These are phyloP conservation scores for Leishmania martiniquensis DNA, from an alignment of 208 protist species.

Conservation along the genomic window DNA sequence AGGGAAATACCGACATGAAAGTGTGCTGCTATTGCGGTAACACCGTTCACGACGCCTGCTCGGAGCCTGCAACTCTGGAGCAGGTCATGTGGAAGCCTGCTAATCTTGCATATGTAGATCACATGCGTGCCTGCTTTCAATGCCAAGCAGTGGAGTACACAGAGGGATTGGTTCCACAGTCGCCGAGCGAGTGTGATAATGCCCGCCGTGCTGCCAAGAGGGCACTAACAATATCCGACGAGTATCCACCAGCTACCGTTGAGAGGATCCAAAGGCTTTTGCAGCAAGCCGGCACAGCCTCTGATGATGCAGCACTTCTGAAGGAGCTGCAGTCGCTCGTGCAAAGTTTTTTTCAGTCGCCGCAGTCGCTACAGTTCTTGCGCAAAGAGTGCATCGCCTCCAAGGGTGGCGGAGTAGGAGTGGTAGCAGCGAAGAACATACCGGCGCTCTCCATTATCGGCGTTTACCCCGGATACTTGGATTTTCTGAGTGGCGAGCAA, in stretches of 20 bases:
- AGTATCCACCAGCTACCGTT: conserved; percentile 43
- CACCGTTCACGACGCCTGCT: conserved; percentile 66
- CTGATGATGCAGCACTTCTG: conserved; percentile 33
- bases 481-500: conserved; percentile 77
- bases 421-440: conserved; percentile 66
- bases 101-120: conserved; percentile 46
- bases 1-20: conserved; percentile 73
- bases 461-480: conserved; percentile 83
- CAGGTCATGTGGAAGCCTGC: conserved; percentile 74
- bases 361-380: conserved; percentile 44
- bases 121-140: conserved; percentile 59
- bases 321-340: conserved; percentile 30
- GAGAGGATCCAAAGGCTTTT: conserved; percentile 17
- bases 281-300: conserved; percentile 12
- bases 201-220: conserved; percentile 45
- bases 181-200: conserved; percentile 36
- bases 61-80: conserved; percentile 34
- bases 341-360: conserved; percentile 62
- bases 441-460: conserved; percentile 78
- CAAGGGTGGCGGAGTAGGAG: conserved; percentile 69
- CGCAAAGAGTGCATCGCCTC: conserved; percentile 38
- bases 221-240: conserved; percentile 46
- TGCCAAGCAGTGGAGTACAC: conserved; percentile 48
- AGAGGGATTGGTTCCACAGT: background rate
- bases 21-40: conserved; percentile 80